Evolutionary conservation across 2,329 filamentous ascomycete genomes (phyloP), one percentile per base, ranked within the genome.

Genomic region (Aspergillus latus): DNA sequence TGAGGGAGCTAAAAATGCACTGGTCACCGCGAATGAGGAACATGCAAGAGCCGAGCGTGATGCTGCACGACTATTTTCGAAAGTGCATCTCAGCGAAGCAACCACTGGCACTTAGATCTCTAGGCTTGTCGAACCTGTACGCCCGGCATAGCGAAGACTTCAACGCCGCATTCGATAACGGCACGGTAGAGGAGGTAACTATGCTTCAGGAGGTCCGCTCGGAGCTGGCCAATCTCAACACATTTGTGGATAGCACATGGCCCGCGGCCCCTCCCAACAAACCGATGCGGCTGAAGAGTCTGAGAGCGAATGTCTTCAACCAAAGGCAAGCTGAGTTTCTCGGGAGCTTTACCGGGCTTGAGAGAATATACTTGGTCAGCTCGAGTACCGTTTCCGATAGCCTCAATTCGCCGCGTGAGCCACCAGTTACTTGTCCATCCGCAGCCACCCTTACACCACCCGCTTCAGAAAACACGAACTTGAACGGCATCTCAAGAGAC

Each of bases 21-120:
- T 87, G 83, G 78, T 84, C 78, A 29, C 82, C 84, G 3, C 80
- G 84, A 1, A 87, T 87, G 82, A 76, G 84, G 26, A 77, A 80
- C 36, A 76, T 73, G 34, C 81, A 82, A 42, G 84, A 87, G 64
- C 79, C 82, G 5, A 84, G 80, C 46, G 76, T 85, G 26, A 78
- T 75, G 45, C 66, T 86, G 4, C 73, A 78, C 52, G 74, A 78
- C 15, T 82, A 83, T 59, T 86, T 87, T 61, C 81, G 82, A 16
- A 82, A 80, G 50, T 81, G 78, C 58, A 68, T 81, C 21, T 71
- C 78, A 2, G 74, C 76, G 1, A 77, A 76, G 47, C 74, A 80
- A 51, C 70, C 70, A 1, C 62, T 86, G 3, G 67, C 69, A 0
- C 48, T 86, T 0, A 80, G 76, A 60, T 80, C 80, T 49, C 54